These are phyloP conservation scores for Pseudogymnoascus sp. DNA, from an alignment of 2,329 filamentous ascomycete species.

Conservation along the genomic window DNA sequence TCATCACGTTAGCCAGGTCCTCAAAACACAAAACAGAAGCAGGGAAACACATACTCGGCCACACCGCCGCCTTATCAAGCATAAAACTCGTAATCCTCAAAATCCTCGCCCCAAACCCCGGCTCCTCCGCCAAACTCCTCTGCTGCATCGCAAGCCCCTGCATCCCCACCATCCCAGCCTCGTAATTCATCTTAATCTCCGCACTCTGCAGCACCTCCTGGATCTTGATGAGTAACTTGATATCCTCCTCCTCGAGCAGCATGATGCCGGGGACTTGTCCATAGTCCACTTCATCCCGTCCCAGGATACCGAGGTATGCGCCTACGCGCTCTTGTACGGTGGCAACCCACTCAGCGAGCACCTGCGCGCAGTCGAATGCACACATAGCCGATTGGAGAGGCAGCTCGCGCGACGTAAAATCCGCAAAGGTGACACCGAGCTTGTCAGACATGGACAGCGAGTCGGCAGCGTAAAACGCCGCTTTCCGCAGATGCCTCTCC, in stretches of 20 bases:
- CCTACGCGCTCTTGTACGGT: slow-evolving; percentile 93
- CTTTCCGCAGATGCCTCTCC: slow-evolving; percentile 82
- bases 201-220: slow-evolving; percentile 68
- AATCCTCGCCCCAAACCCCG: slow-evolving; percentile 78
- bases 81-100: slow-evolving; percentile 77
- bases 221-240: slow-evolving; percentile 76
- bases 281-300: slow-evolving; percentile 72
- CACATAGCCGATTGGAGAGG: slow-evolving; percentile 88
- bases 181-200: slow-evolving; percentile 68
- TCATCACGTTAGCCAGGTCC: neutral
- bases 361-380: slow-evolving; percentile 87
- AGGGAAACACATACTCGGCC: slow-evolving; percentile 62
- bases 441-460: slow-evolving; percentile 84
- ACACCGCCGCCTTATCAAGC: slow-evolving; percentile 81
- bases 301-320: slow-evolving; percentile 76
- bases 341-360: slow-evolving; percentile 88
- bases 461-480: slow-evolving; percentile 91
- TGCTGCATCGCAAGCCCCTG: slow-evolving; percentile 43
- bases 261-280: slow-evolving; percentile 77
- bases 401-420: slow-evolving; percentile 74
- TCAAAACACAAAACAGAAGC: neutral
- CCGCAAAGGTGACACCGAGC: slow-evolving; percentile 75
- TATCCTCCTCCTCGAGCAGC: slow-evolving; percentile 85
- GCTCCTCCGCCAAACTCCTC: slow-evolving; percentile 51
- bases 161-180: slow-evolving; percentile 45